Conservation (phyloP, 495 filamentous ascomycete species). For the Tuber umbilicatum region DNA sequence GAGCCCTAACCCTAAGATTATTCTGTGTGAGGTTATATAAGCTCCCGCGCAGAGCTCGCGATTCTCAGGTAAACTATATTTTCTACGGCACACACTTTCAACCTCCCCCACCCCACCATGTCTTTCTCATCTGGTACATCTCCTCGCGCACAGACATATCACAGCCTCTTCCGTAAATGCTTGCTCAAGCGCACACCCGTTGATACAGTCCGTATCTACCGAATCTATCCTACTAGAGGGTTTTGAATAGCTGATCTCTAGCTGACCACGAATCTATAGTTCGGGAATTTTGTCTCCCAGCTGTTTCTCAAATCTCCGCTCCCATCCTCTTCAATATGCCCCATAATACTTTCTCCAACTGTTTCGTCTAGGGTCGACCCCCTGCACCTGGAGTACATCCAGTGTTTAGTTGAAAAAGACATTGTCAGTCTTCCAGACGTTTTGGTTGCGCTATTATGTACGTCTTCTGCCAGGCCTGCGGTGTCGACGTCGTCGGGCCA, state of each 20-base stretch:
- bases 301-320: slow-evolving; percentile 33
- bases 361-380: slow-evolving; percentile 33
- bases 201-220: slow-evolving; percentile 23
- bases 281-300: slow-evolving; percentile 35
- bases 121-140: slow-evolving; percentile 21
- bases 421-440: slow-evolving; percentile 32
- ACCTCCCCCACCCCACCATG: slow-evolving; percentile 14
- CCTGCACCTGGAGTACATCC: slow-evolving; percentile 36
- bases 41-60: neutral
- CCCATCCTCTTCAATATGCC: slow-evolving; percentile 27
- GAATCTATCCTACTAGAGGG: neutral
- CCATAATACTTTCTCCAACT: slow-evolving; percentile 33
- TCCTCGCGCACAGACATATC: slow-evolving; percentile 29
- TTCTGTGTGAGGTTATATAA: slow-evolving; percentile 12
- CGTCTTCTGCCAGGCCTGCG: slow-evolving; percentile 20
- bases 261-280: slow-evolving; percentile 16
- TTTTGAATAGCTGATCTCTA: slow-evolving; percentile 8
- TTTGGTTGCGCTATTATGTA: slow-evolving; percentile 30
- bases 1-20: slow-evolving; percentile 1
- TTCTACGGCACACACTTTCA: neutral
- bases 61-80: neutral
- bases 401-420: slow-evolving; percentile 37
- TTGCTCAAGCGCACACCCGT: slow-evolving; percentile 26
- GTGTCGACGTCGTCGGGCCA: slow-evolving; percentile 12
- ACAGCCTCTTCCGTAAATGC: slow-evolving; percentile 30